Percentiles rank a stretch among this genome's conserved stretches.
Conservation (phyloP, 1,284 basidiomycete genomes). For the Ganoderma leucocontextum region DNA sequence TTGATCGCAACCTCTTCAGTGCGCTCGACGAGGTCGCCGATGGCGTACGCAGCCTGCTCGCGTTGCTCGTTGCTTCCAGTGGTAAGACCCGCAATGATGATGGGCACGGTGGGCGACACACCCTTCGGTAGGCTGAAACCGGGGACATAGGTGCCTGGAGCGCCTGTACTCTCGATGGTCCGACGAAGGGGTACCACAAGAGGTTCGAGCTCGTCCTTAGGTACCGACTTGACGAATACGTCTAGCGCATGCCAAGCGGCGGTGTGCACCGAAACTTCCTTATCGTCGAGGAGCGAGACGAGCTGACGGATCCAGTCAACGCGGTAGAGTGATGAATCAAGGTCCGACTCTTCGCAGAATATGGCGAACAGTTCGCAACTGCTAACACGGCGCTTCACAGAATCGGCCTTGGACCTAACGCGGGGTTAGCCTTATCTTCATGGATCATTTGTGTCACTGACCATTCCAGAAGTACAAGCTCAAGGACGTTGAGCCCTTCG, state of each 20-base stretch:
- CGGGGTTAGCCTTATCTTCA: background rate
- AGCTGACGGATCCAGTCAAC: slow-evolving; percentile 97
- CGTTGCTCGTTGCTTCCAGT: slow-evolving; percentile 85
- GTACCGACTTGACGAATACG: slow-evolving; percentile 88
- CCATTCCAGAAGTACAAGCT: slow-evolving; percentile 92
- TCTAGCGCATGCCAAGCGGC: slow-evolving; percentile 90
- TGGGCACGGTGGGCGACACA: slow-evolving; percentile 86
- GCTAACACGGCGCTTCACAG: slow-evolving; percentile 76
- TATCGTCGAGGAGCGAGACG: slow-evolving; percentile 87
- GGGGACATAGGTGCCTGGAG: slow-evolving; percentile 81
- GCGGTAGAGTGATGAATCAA: slow-evolving; percentile 86
- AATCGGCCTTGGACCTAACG: slow-evolving; percentile 80
- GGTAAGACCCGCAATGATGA: slow-evolving; percentile 89
- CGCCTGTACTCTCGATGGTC: slow-evolving; percentile 88
- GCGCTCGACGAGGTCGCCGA: slow-evolving; percentile 93
- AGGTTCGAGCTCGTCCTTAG: slow-evolving; percentile 93
- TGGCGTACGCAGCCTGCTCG: slow-evolving; percentile 94
- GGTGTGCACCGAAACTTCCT: slow-evolving; percentile 76
- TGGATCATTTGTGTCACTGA: slow-evolving; percentile 45
- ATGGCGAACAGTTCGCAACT: slow-evolving; percentile 81
- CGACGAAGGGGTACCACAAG: slow-evolving; percentile 90
- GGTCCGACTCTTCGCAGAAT: slow-evolving; percentile 84
- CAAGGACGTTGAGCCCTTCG: slow-evolving; percentile 89
- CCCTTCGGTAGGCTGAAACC: slow-evolving; percentile 94
- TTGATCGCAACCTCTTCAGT: slow-evolving; percentile 93